A percentile compares a stretch with the other conserved stretches of the same genome.
Conservation (phyloP, 2,329 filamentous ascomycete genomes). For the Simplicillium aogashimaense region DNA sequence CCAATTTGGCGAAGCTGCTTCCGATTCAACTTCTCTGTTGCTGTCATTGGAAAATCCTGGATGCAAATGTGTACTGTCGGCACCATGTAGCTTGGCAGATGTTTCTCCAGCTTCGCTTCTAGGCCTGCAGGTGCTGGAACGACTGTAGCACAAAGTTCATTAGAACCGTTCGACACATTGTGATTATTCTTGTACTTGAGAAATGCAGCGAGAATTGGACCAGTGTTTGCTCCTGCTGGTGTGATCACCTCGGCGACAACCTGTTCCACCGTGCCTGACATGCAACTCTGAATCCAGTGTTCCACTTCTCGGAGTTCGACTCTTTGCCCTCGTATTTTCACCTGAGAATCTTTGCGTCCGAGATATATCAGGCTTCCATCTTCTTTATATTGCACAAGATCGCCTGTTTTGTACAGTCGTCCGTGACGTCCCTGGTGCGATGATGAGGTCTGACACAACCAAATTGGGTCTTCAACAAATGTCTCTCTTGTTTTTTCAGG, state of each 20-base stretch:
- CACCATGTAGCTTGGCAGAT: conserved; percentile 2
- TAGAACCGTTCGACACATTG: background rate
- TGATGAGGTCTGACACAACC: conserved; percentile 22
- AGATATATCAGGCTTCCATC: conserved; percentile 25
- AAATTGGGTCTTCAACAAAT: background rate
- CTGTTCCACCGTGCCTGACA: background rate
- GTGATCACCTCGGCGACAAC: background rate
- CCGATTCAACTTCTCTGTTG: background rate
- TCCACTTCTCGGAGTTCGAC: conserved; percentile 26
- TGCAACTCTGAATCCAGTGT: background rate
- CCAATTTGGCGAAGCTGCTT: background rate
- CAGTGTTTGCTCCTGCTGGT: too few species aligned
- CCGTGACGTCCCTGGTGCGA: too few species aligned
- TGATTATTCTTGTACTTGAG: background rate
- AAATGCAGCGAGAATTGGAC: background rate
- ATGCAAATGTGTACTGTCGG: background rate
- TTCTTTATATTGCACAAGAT: conserved; percentile 10
- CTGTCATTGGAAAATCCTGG: background rate
- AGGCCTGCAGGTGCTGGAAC: background rate
- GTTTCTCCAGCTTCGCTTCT: background rate
- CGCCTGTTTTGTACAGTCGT: conserved; percentile 6
- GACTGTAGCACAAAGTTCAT: background rate
- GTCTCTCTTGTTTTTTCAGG: background rate
- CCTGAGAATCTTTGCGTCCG: conserved; percentile 40
- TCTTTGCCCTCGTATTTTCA: conserved; percentile 43